These are phyloP conservation scores for Puccinia triticina DNA, from an alignment of 1,284 basidiomycete genomes.

Conservation along the genomic window DNA sequence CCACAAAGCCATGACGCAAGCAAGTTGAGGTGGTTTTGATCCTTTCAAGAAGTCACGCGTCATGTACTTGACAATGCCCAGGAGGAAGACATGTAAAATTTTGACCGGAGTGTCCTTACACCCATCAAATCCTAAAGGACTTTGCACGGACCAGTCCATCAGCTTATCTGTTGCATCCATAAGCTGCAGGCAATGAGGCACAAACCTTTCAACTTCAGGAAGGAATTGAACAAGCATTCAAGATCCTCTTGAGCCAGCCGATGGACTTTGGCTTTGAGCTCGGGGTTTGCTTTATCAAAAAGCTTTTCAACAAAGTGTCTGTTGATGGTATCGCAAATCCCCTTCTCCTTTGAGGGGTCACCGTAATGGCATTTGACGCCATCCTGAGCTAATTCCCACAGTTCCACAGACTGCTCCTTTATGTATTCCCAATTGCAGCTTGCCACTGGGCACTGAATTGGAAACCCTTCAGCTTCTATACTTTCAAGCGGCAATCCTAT, in stretches of 20 bases:
- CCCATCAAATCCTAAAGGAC: conserved; percentile 58
- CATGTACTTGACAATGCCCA: conserved; percentile 63
- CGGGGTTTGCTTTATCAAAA: neutral
- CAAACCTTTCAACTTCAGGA: conserved; percentile 4
- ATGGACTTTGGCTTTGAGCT: neutral
- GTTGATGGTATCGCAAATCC: neutral
- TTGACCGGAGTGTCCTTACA: conserved; percentile 61
- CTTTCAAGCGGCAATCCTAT: too few relatives aligned
- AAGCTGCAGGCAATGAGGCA: too few relatives aligned
- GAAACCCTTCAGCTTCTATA: too few relatives aligned
- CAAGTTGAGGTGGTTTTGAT: conserved; percentile 46
- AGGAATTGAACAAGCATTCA: neutral
- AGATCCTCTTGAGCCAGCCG: neutral
- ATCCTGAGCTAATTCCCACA: neutral
- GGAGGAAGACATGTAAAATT: conserved; percentile 62
- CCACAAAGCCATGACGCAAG: neutral
- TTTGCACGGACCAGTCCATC: conserved; percentile 57
- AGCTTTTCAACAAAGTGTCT: neutral
- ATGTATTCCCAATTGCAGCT: neutral
- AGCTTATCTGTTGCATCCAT: neutral
- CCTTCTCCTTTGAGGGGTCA: neutral
- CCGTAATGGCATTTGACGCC: neutral
- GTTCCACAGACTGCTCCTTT: neutral
- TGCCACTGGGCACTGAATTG: neutral
- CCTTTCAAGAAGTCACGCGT: conserved; percentile 60